Percentiles rank a stretch among this genome's conserved stretches.
Conservation (phyloP, 116 monocot species). For the Dioscorea cayenensis region DNA sequence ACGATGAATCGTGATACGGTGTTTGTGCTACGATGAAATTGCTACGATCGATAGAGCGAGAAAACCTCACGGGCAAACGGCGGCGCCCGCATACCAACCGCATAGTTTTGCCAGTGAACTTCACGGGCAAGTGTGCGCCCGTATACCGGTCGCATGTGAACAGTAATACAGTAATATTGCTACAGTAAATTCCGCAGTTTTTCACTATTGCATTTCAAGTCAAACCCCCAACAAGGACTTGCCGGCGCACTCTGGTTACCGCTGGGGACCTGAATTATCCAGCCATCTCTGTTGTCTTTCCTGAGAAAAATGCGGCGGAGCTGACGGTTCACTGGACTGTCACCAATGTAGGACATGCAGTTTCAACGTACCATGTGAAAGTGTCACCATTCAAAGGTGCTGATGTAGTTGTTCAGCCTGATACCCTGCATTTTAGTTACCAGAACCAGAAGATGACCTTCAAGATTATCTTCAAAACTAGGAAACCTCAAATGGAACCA, state of each 20-base stretch:
- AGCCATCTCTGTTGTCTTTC: constrained; percentile 66
- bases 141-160: too few relatives aligned
- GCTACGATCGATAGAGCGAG: too few relatives aligned
- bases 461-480: constrained; percentile 50
- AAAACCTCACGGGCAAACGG: too few relatives aligned
- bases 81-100: too few relatives aligned
- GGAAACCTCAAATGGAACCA: constrained; percentile 28
- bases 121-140: too few relatives aligned
- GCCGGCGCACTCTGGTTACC: constrained; percentile 26
- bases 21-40: too few relatives aligned
- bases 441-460: constrained; percentile 61
- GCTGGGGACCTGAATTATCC: constrained; percentile 71
- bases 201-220: too few relatives aligned
- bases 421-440: constrained; percentile 41
- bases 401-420: constrained; percentile 53
- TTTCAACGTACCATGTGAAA: constrained; percentile 50
- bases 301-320: constrained; percentile 10
- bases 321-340: constrained; percentile 51
- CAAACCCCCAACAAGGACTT: too few relatives aligned
- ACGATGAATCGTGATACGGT: too few relatives aligned
- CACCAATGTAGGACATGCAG: constrained; percentile 63
- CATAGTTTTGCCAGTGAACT: too few relatives aligned
- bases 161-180: too few relatives aligned
- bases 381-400: constrained; percentile 57
- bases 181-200: too few relatives aligned